Evolutionary conservation across 2,329 filamentous ascomycete species (phyloP), one percentile per base, ranked within the genome.

Genomic region (Stemphylium vesicarium): DNA sequence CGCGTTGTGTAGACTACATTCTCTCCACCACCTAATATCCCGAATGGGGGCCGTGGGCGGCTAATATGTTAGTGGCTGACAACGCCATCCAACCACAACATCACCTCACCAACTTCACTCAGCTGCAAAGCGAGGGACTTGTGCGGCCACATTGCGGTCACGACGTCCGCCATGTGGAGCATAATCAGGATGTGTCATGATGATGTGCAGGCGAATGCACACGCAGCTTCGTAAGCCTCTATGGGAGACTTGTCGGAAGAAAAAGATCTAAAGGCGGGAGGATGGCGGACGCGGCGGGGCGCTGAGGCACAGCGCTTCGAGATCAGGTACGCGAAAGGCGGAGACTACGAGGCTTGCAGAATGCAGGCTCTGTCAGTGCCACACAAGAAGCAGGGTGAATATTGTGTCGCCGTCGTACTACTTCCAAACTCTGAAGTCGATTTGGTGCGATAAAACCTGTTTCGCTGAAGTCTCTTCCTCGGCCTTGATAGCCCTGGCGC

Each of bases 21-120:
- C 59, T 56, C 53, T 64, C 57, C 47, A 50, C 54, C 70, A 69
- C 65, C 68, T 69, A 69, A 65, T 68, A 43, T 49, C 66, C 69
- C 59, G 36, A 66, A 64, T 50, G 60, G 59, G 71, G 57, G 64
- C 56, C 42, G 39, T 68, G 56, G 68, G 72, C 72, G 72, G 63
- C 63, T 74, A 74, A 60, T 65, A 66, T 57, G 61, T 60, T 50
- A 40, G 62, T 69, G 70, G 67, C 69, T 65, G 68, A 45, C 48
- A 31, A 40, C 41, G 52, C 61, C 59, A 51, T 57, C 68, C 67
- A 65, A 67, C 69, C 64, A 65, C 65, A 53, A 40, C 52, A 20
- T 57, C 54, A 42, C 52, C 49, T 56, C 55, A 45, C 58, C 52
- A 51, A 53, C 46, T 48, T 59, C 41, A 45, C 41, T 24, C 33